These are phyloP conservation scores for Paramecium tetraurelia DNA, from an alignment of 73 alveolate genomes.

Conservation along the genomic window DNA sequence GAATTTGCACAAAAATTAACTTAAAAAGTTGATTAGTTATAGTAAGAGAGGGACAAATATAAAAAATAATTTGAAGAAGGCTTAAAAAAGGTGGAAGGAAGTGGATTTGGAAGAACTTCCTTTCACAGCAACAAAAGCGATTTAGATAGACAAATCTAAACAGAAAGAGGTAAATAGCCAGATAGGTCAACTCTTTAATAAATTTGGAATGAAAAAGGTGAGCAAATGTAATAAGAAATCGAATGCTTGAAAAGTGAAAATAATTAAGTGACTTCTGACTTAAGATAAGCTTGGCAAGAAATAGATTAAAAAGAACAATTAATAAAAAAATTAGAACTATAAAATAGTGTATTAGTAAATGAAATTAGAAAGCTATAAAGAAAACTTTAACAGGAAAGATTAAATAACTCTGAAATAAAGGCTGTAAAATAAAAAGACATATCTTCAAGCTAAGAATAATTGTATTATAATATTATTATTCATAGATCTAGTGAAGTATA, in stretches of 20 bases:
- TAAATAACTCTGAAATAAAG: neutral
- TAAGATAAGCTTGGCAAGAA: neutral
- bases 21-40: neutral
- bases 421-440: neutral
- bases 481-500: neutral
- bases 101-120: neutral
- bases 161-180: neutral
- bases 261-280: neutral
- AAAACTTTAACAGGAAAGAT: neutral
- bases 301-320: neutral
- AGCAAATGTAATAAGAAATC: neutral
- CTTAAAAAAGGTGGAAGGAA: neutral
- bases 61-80: neutral
- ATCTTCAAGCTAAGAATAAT: neutral
- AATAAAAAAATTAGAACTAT: neutral
- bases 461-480: neutral
- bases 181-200: neutral
- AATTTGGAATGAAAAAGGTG: neutral
- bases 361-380: neutral
- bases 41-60: neutral
- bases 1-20: neutral
- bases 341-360: neutral
- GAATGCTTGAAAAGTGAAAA: neutral
- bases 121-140: neutral
- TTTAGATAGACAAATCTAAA: neutral